These are phyloP conservation scores for Spergularia marina DNA, from an alignment of 148 eudicot species.

Conservation along the genomic window DNA sequence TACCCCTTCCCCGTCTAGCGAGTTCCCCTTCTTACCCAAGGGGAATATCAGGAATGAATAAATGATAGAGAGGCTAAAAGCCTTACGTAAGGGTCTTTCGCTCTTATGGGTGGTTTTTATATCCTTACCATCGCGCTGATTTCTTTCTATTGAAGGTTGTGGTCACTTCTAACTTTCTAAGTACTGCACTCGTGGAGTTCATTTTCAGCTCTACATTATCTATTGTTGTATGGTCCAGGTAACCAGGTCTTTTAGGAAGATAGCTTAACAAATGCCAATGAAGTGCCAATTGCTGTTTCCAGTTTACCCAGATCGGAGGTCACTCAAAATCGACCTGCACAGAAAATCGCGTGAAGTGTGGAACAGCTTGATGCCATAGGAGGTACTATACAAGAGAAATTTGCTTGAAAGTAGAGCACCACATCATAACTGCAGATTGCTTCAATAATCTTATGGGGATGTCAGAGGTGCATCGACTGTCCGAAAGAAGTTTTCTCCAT, in stretches of 20 bases:
- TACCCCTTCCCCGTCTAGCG: no score
- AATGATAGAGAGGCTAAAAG: no score
- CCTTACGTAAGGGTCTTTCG: no score
- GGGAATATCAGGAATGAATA: no score
- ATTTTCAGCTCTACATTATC: no score
- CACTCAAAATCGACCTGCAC: background rate
- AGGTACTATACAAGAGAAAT: constrained; percentile 1
- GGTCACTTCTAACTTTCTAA: no score
- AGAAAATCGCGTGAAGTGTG: background rate
- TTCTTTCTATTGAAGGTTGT: no score
- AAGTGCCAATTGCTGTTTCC: background rate
- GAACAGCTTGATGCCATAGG: background rate
- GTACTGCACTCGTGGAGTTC: no score
- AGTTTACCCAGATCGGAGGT: background rate
- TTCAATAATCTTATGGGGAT: background rate
- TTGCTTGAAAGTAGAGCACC: background rate
- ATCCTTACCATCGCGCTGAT: no score
- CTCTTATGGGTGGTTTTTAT: no score
- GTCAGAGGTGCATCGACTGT: background rate
- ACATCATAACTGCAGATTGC: background rate
- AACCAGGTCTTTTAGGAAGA: constrained; percentile 5
- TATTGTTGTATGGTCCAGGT: no score
- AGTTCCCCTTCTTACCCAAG: no score
- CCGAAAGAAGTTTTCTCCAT: background rate
- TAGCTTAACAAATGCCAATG: background rate